Conservation (phyloP, 495 filamentous ascomycete species). For the Chaetomium cochliodes region DNA sequence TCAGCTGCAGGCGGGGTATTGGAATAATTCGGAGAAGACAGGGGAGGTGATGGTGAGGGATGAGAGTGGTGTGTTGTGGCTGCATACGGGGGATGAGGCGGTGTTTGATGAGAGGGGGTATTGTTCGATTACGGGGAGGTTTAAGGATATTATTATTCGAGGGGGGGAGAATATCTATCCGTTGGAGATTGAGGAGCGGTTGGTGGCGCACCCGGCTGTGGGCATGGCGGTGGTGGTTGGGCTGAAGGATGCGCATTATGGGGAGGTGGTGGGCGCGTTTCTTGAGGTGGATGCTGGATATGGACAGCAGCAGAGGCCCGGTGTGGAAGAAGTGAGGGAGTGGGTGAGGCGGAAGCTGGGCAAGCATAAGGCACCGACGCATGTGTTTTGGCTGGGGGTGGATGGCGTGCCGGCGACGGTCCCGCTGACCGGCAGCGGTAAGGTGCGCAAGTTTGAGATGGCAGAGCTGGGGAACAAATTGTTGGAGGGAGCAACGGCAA, state of each 20-base stretch:
- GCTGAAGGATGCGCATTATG: constrained; percentile 60
- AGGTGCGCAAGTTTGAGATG: constrained; percentile 68
- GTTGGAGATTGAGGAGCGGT: constrained; percentile 68
- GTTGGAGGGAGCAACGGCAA: constrained; percentile 41
- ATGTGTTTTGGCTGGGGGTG: constrained; percentile 65
- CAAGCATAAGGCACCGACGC: constrained; percentile 63
- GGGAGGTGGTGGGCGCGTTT: constrained; percentile 67
- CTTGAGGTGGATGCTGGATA: constrained; percentile 38
- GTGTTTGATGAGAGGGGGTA: constrained; percentile 63
- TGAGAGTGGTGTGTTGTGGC: constrained; percentile 58
- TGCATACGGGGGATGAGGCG: constrained; percentile 70
- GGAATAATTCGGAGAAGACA: constrained; percentile 68
- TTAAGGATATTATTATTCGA: constrained; percentile 66
- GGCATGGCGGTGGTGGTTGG: constrained; percentile 60
- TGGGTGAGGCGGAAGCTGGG: constrained; percentile 63
- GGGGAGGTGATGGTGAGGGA: constrained; percentile 60
- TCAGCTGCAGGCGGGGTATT: constrained; percentile 67
- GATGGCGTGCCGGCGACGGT: constrained; percentile 56
- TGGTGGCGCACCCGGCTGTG: constrained; percentile 57
- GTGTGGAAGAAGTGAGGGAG: constrained; percentile 52
- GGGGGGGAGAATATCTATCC: constrained; percentile 67
- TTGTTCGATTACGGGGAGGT: constrained; percentile 61
- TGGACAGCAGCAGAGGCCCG: constrained; percentile 36
- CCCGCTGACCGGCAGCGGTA: constrained; percentile 69
- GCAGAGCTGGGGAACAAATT: constrained; percentile 55